Base-by-base conservation (phyloP, 768 basidiomycete genomes). In the Rhodotorula taiwanensis region DNA sequence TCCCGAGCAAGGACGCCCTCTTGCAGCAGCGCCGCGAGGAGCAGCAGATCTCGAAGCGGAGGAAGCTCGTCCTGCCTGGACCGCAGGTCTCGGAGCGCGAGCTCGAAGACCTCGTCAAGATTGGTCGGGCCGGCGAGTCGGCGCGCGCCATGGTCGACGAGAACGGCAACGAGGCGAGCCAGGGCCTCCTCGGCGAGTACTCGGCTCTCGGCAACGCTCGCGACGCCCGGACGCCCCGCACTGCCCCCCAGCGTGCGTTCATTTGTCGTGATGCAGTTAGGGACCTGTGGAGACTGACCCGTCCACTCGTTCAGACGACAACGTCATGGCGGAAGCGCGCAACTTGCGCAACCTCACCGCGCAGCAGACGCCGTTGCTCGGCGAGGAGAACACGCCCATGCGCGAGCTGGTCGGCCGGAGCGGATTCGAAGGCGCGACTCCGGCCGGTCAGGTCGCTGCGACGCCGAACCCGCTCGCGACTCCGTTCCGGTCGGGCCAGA, bases 101-200 rank as follows among this genome's bases (percentile, higher is more conserved):
- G 76, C 77, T 99, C 54, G 95, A 98, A 77, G 92, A 97, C 69
- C 97, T 99, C 65, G 94, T 95, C 68, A 99, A 98, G 79, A 97
- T 98, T 72, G 95, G 95, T 0, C 84, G 88, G 74, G 87, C 88
- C 0, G 86, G 90, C 5, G 92, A 94, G 78, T 86, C 83, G 71
- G 88, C 94, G 23, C 86, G 91, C 52, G 83, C 87, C 7, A 73
- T 97, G 69, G 91, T 92, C 15, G 83, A 80, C 30, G 89, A 87
- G 11, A 86, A 83, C 55, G 77, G 75, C 5, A 77, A 76, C 47
- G 89, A 89, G 68, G 88, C 90, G 18, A 91, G 86, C 62, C 86
- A 84, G n/a, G 82, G 84, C 68, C 78, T 98, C 43, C 75, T 99
- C 56, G 91, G 89, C 65, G 93, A 95, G 58, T 98, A 98, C 73